A percentile compares a stretch with the other conserved stretches of the same genome.
Conservation (phyloP, 164 flowering plant species). For the Nymphaea colorata region DNA sequence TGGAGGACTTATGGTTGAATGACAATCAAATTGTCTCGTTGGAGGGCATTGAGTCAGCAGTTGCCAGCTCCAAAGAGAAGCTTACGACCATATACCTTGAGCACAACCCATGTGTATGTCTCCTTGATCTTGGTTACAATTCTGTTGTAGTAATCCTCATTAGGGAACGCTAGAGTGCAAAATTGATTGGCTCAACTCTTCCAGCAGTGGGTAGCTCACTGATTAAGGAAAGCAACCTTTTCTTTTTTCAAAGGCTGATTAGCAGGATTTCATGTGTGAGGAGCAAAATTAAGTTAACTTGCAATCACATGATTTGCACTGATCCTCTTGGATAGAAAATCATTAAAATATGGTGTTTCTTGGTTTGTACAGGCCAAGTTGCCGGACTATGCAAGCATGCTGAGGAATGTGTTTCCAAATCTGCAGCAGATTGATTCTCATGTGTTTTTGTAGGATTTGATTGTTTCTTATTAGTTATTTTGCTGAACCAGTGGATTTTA, state of each 20-base stretch:
- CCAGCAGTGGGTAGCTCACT: neutral
- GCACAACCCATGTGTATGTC: constrained; percentile 87
- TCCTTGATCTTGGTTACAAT: constrained; percentile 3
- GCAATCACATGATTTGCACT: neutral
- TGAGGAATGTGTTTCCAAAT: constrained; percentile 59
- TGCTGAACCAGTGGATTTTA: too few relatives aligned
- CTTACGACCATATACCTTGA: constrained; percentile 88
- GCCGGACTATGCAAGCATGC: constrained; percentile 32
- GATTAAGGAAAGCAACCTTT: neutral
- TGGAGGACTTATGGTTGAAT: constrained; percentile 97
- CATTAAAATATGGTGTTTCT: neutral
- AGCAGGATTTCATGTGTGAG: neutral
- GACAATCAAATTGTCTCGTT: constrained; percentile 78
- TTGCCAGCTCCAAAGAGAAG: constrained; percentile 67
- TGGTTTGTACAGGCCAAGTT: constrained; percentile 54
- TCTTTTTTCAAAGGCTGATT: neutral
- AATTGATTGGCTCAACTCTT: neutral
- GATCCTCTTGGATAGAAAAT: neutral
- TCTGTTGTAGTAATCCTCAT: too few relatives aligned
- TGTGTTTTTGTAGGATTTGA: constrained; percentile 9
- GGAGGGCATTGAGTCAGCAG: constrained; percentile 57
- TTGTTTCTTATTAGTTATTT: neutral
- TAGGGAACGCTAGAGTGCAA: too few relatives aligned
- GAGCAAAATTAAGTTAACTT: neutral
- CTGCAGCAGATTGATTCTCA: constrained; percentile 73